Conservation (phyloP, 345 rosid species). For the Citrus inodora region DNA sequence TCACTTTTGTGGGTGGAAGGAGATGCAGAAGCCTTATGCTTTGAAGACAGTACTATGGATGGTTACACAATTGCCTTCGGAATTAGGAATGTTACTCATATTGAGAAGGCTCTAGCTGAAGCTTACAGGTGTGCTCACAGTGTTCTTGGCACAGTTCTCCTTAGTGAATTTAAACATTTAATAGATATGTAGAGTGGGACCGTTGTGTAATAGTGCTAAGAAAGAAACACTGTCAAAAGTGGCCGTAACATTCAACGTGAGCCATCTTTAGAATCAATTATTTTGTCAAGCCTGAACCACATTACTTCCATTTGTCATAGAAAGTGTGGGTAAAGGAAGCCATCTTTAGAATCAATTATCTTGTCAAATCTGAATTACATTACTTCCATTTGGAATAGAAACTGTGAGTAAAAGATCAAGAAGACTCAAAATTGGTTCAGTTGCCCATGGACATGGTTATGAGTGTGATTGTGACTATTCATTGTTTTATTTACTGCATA, state of each 20-base stretch:
- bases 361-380: not conserved
- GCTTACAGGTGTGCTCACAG: slow-evolving; percentile 53
- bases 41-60: slow-evolving; percentile 77
- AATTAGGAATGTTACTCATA: slow-evolving; percentile 94
- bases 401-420: too few relatives aligned
- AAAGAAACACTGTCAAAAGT: not conserved
- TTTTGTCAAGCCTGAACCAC: not conserved
- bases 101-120: slow-evolving; percentile 88
- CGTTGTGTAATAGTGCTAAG: not conserved
- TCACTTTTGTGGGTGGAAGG: slow-evolving; percentile 88
- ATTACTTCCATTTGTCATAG: not conserved
- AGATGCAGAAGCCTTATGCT: slow-evolving; percentile 84
- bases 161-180: not conserved
- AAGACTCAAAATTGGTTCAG: too few relatives aligned
- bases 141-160: not conserved
- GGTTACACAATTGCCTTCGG: slow-evolving; percentile 98
- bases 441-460: too few relatives aligned
- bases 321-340: not conserved
- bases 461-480: too few relatives aligned
- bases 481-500: too few relatives aligned
- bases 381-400: not conserved
- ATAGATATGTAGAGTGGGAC: not conserved
- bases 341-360: not conserved
- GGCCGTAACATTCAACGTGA: not conserved
- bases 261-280: not conserved